Evolutionary conservation across 495 filamentous ascomycete species (phyloP), one percentile per base, ranked within the genome.

Genomic region (Evansstolkia leycettana): DNA sequence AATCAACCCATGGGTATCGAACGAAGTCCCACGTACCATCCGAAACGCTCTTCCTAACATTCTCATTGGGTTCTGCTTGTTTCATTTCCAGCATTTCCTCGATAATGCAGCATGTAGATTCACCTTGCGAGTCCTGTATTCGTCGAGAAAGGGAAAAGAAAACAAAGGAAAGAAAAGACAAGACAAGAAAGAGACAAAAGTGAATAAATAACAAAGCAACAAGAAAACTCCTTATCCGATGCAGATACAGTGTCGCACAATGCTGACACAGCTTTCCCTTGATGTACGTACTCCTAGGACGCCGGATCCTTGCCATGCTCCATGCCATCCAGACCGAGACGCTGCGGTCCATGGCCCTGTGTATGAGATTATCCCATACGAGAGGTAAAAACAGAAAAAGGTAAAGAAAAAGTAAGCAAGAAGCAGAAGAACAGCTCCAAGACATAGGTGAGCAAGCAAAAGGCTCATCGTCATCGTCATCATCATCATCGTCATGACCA

Each of bases 1-100:
- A 50, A 45, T 44, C 38, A 44, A 54, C 48, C 41, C 48, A 52
- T 51, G 53, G 57, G 55, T 57, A 61, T 58, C 48, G 48, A 58
- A 52, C 42, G 32, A 48, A 48, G 20, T 23, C 36, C 46, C 40
- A 37, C 47, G 38, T 40, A 37, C 34, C 38, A 39, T 37, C 36
- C 41, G 17, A 46, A 37, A 16, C 34, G 35, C 19, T 19, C 37
- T 44, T 43, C 34, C 31, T 12, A 19, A 45, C 33, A 34, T 42
- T 33, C 1, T 31, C 24, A 35, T 23, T 23, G 9, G 9, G 4
- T 9, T 9, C 9, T 23, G 4, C 9, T 9, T 23, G 4, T 23
- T 23, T 5, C 4, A 23, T 23, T 23, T 9, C 20, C 20, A 5
- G 20, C 9, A 23, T 23, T 23, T 9, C 9, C 20, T 5, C 20